Conservation (phyloP, 495 filamentous ascomycete species). For the Penicillium ochrochloron region DNA sequence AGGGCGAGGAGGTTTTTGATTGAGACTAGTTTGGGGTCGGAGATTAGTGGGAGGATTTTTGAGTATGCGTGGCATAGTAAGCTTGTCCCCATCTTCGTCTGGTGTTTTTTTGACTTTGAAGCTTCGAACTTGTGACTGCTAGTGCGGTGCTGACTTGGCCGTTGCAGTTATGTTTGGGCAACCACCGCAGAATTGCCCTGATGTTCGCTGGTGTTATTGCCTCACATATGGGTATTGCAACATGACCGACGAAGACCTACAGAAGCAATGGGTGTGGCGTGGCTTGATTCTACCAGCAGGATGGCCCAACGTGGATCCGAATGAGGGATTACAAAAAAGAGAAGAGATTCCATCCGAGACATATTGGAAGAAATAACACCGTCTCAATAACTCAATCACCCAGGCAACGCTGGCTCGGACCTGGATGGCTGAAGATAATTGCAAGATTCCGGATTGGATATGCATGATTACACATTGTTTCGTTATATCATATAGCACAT, state of each 20-base stretch:
- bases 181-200: conserved; percentile 37
- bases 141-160: background rate
- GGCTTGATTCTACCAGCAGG: conserved; percentile 25
- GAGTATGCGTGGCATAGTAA: conserved; percentile 73
- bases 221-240: conserved; percentile 43
- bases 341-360: background rate
- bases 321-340: background rate
- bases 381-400: background rate
- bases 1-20: conserved; percentile 63
- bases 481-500: conserved; percentile 12
- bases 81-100: conserved; percentile 13
- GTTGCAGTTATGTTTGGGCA: conserved; percentile 35
- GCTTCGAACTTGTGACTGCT: background rate
- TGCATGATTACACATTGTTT: conserved; percentile 11
- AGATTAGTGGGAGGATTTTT: conserved; percentile 62
- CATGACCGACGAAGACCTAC: conserved; percentile 25
- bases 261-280: conserved; percentile 33
- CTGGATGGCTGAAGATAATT: background rate
- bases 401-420: conserved; percentile 6
- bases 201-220: conserved; percentile 45
- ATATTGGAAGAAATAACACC: background rate
- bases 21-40: conserved; percentile 57
- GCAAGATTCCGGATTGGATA: too few species aligned
- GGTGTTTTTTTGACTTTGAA: background rate
- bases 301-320: conserved; percentile 23